These are phyloP conservation scores for Elasticomyces elasticus DNA, from an alignment of 495 filamentous ascomycete genomes.

Conservation along the genomic window DNA sequence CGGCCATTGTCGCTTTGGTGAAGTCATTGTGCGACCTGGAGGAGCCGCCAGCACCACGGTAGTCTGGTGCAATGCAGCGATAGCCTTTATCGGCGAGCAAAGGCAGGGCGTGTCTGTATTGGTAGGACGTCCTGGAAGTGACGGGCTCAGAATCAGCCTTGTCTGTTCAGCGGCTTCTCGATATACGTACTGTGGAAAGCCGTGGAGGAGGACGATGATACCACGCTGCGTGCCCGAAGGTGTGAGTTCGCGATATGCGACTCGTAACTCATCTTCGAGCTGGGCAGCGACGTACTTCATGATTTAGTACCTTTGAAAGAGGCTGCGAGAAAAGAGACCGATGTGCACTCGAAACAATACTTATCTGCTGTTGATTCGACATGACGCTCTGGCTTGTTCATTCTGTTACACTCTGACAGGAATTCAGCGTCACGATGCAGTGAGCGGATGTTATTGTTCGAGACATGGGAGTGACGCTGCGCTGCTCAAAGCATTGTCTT, in stretches of 20 bases:
- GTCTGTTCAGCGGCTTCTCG: too few relatives aligned
- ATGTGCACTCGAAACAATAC: too few relatives aligned
- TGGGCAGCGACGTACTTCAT: background rate
- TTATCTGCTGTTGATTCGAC: too few relatives aligned
- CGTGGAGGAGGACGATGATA: constrained; percentile 29
- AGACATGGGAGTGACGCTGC: too few relatives aligned
- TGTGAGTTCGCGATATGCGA: background rate
- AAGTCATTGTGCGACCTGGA: constrained; percentile 33
- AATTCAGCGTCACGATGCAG: too few relatives aligned
- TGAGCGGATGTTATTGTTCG: too few relatives aligned
- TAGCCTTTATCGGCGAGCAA: constrained; percentile 36
- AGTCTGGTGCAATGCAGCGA: constrained; percentile 36
- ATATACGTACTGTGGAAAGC: constrained; percentile 40
- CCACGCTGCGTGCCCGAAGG: constrained; percentile 7
- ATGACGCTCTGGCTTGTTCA: too few relatives aligned
- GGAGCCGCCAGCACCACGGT: constrained; percentile 38
- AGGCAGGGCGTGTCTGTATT: constrained; percentile 36
- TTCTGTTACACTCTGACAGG: too few relatives aligned
- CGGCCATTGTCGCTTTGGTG: constrained; percentile 32
- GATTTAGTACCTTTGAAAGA: background rate
- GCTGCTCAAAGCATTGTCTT: too few relatives aligned
- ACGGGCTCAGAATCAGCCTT: too few relatives aligned
- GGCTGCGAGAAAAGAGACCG: background rate
- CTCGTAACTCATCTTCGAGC: background rate
- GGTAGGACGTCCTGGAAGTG: too few relatives aligned